Base-by-base conservation (phyloP, 75 land plant genomes). In the Pinus albicaulis region DNA sequence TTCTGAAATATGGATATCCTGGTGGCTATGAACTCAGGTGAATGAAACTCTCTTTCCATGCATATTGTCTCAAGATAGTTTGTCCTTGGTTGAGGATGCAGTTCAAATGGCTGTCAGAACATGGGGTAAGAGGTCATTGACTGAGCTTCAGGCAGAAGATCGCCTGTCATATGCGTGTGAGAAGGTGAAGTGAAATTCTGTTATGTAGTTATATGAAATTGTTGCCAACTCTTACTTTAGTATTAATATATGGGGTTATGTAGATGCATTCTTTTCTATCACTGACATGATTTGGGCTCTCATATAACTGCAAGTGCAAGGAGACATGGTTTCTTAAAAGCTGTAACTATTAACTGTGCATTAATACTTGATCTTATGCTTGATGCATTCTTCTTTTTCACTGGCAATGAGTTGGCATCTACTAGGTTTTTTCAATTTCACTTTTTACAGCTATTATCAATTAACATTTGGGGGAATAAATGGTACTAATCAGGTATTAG, bases 131-230 rank as follows among this genome's bases (percentile, higher is more conserved):
- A 95, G 83, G 77, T 83, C 92, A 53, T 80, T 95, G 73, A 78
- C 94, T 55, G 98, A 95, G 84, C 94, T 95, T 86, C 98, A 92
- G 82, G 99, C 94, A 60, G 99, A 98, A 76, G 98, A 98, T 56
- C 83, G 96, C 20, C 88, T 98, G 55, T 98, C 99, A 48, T 98
- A 95, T 88, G 89, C 96, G 64, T 98, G 96, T 80, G 99, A 98
- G 71, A 91, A 93, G 92, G 99, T 95, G 48, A 81, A 59, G 55
- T 77, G 56, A 70, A 31, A 38, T 59, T 19, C 24, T 31, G 7
- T 19, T 19, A 16, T 10, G 3, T 3, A 13, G 22, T 22, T 71
- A 19, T 71, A 55, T 71, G 73, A 48, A 71, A 52, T 17, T 20
- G 53, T 17, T 64, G 20, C 25, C 10, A 64, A 64, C 19, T 64